Conservation (phyloP, 768 basidiomycete species). For the Kwoniella dejecticola region DNA sequence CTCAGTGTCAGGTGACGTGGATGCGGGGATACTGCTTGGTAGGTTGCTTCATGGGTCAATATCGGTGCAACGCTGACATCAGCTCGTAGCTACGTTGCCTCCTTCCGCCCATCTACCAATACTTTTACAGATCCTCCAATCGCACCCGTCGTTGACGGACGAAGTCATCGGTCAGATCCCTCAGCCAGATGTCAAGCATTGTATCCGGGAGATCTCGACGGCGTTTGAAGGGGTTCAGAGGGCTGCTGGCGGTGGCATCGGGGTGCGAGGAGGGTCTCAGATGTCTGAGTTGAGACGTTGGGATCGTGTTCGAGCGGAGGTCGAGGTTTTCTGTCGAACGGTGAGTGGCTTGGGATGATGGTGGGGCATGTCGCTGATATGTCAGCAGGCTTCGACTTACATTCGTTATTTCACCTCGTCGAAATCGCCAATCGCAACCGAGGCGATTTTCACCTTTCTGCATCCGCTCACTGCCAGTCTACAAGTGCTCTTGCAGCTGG, state of each 20-base stretch:
- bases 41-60: constrained; percentile 1
- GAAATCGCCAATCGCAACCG: background rate
- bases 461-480: constrained; percentile 26
- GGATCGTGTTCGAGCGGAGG: constrained; percentile 27
- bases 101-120: constrained; percentile 41
- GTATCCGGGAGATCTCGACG: constrained; percentile 25
- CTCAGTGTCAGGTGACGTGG: constrained; percentile 24
- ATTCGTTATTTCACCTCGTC: constrained; percentile 32
- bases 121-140: constrained; percentile 32
- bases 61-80: background rate
- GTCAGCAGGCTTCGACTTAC: constrained; percentile 38
- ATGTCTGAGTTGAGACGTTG: background rate
- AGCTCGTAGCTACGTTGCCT: constrained; percentile 37
- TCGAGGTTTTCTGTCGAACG: constrained; percentile 28
- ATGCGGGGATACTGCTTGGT: constrained; percentile 48
- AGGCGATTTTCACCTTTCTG: constrained; percentile 33
- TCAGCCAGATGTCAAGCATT: constrained; percentile 34
- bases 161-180: constrained; percentile 35
- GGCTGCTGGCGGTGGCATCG: constrained; percentile 9
- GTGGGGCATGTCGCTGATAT: background rate
- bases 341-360: constrained; percentile 30
- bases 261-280: background rate
- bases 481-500: constrained; percentile 19
- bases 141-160: constrained; percentile 29
- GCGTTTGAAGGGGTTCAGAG: constrained; percentile 24